Conservation (phyloP, 164 flowering plant genomes). For the Nymphaea colorata region DNA sequence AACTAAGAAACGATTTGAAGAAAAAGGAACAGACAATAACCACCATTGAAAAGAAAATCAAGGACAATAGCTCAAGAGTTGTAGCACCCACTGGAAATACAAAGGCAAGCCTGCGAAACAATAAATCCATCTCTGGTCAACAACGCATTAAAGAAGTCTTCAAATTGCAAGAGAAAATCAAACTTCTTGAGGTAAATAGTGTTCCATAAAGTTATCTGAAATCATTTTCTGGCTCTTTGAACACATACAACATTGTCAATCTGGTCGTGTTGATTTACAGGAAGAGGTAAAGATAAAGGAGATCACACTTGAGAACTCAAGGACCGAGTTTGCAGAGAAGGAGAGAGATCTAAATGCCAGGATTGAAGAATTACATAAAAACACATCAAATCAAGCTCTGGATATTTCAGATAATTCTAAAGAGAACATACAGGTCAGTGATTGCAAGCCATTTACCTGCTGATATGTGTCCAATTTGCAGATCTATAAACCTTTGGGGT, state of each 20-base stretch:
- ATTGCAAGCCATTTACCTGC: too few species aligned
- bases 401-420: slow-evolving; percentile 8
- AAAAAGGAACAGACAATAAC: slow-evolving; percentile 46
- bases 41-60: slow-evolving; percentile 47
- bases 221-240: too few species aligned
- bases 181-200: slow-evolving; percentile 52
- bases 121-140: slow-evolving; percentile 20
- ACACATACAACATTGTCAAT: too few species aligned
- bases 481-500: too few species aligned
- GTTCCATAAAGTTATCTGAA: too few species aligned
- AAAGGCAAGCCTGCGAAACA: slow-evolving; percentile 22
- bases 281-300: slow-evolving; percentile 58
- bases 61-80: slow-evolving; percentile 25
- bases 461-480: too few species aligned
- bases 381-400: slow-evolving; percentile 32
- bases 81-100: slow-evolving; percentile 19
- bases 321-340: slow-evolving; percentile 46
- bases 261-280: slow-evolving; percentile 15
- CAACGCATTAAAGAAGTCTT: slow-evolving; percentile 45
- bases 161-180: slow-evolving; percentile 50
- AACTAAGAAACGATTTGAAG: slow-evolving; percentile 38
- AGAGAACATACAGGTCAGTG: too few species aligned
- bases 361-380: slow-evolving; percentile 49
- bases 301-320: slow-evolving; percentile 39
- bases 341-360: slow-evolving; percentile 50